A percentile compares a stretch with the other conserved stretches of the same genome.
phyloP scores from a whole-genome alignment of 2,329 filamentous ascomycete species.

The Colletotrichum eleusines region DNA sequence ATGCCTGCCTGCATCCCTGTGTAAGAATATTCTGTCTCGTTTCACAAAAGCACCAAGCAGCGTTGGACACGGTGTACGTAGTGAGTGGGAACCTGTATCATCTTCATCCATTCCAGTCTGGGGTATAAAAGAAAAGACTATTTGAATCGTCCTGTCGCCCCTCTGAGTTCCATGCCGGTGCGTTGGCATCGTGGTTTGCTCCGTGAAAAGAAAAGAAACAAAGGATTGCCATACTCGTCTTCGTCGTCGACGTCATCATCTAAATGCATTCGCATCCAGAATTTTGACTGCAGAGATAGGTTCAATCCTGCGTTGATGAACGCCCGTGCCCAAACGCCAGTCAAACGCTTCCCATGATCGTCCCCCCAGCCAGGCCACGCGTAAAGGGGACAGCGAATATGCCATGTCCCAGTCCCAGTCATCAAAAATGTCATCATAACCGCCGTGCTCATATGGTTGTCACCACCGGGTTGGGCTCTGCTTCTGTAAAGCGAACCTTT shows the following conservation, averaged over 20 bases:
- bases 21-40: neutral
- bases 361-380: neutral
- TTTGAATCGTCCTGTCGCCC: conserved; percentile 15
- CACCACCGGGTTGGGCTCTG: conserved; percentile 47
- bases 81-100: conserved; percentile 19
- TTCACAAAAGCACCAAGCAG: neutral
- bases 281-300: neutral
- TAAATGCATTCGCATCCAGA: conserved; percentile 5
- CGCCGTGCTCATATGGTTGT: conserved; percentile 25
- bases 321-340: conserved; percentile 17
- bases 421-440: neutral
- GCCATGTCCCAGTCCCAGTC: neutral
- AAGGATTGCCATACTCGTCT: conserved; percentile 16
- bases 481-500: conserved; percentile 57
- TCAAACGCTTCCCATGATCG: conserved; percentile 13
- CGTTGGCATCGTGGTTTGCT: conserved; percentile 1
- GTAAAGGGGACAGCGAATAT: neutral
- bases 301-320: conserved; percentile 15
- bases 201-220: conserved; percentile 8
- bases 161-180: neutral
- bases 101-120: conserved; percentile 26
- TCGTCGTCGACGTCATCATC: no score
- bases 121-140: conserved; percentile 42
- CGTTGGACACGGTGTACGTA: conserved; percentile 8
- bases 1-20: neutral